phyloP scores from a whole-genome alignment of 1,284 basidiomycete species.

The Pulchroboletus neoregius region DNA sequence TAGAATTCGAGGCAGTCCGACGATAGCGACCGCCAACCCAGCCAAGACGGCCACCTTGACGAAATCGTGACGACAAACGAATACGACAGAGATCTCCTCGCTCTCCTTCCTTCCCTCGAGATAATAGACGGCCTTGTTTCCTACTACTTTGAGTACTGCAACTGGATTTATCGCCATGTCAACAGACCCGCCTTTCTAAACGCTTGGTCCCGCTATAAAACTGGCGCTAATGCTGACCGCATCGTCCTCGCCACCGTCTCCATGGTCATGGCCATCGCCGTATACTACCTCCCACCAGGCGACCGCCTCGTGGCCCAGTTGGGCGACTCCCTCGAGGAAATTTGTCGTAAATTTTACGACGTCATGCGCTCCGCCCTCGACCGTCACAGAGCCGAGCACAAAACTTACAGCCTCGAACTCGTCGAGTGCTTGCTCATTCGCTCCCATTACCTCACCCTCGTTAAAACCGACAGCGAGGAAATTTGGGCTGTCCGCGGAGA shows the following conservation, averaged over 20 bases:
- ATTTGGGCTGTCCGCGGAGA: conserved; percentile 72
- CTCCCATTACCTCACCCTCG: conserved; percentile 64
- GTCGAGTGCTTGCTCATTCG: conserved; percentile 68
- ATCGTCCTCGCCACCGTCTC: conserved; percentile 65
- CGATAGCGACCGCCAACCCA: conserved; percentile 48
- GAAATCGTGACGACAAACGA: conserved; percentile 47
- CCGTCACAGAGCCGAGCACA: conserved; percentile 54
- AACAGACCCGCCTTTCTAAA: conserved; percentile 56
- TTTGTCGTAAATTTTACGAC: conserved; percentile 61
- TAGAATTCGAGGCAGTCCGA: conserved; percentile 50
- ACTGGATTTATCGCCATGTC: conserved; percentile 78
- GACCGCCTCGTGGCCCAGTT: conserved; percentile 54
- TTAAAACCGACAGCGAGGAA: conserved; percentile 72
- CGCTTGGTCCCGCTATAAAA: conserved; percentile 71
- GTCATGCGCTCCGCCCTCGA: conserved; percentile 64
- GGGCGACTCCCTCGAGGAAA: conserved; percentile 48
- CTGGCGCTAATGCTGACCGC: conserved; percentile 58
- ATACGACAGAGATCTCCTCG: conserved; percentile 67
- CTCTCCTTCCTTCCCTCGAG: conserved; percentile 57
- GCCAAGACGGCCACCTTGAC: conserved; percentile 40
- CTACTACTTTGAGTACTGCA: conserved; percentile 80
- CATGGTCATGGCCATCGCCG: conserved; percentile 65
- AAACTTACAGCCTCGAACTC: conserved; percentile 67
- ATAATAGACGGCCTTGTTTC: conserved; percentile 66
- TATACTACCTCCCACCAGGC: conserved; percentile 64